Evolutionary conservation across 202 grass and related monocot species (phyloP), one percentile per base, ranked within the genome.

Genomic region (Hordeum pubiflorum): DNA sequence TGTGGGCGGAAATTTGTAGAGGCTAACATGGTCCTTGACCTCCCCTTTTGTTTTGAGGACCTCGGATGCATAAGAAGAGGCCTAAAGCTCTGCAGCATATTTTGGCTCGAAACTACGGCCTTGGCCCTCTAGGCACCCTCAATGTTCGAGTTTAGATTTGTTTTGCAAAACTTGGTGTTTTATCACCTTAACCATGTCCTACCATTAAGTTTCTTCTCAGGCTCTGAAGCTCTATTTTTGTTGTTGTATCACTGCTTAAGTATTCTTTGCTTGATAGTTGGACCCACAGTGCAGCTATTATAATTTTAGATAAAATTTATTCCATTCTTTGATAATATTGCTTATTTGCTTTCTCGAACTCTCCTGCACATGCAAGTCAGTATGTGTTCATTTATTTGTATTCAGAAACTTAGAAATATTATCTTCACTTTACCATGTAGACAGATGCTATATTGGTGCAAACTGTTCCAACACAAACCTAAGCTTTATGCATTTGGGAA

Each of bases 401-500:
- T n/a, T 33, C 27, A 54, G 70, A 18, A 20, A 48, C 15, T 54
- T 54, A 54, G 24, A 72, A 44, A 78, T 72, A 11, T 72, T 22
- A 54, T 63, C 11, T 72, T 11, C 31, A 56, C 29, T 41, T 79
- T 34, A 40, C 36, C 29, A 40, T 50, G 46, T 27, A 31, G 3
- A 40, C 52, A n/a, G 34, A 58, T 40, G 41, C 29, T 63, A 17
- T 58, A 44, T 64, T 20, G 43, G n/a, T 58, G 36, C 69, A 75
- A 66, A 44, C 46, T 39, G 62, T 34, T 57, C 12, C 24, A 74
- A 31, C 2, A 12, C 71, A 12, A 20, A 18, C 10, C 36, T 6
- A 23, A 65, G 41, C 7, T 72, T 79, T 71, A 39, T 72, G 14
- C n/a, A 69, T 69, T 21, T n/a, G 24, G 40, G 44, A 70, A 85